phyloP scores from a whole-genome alignment of 805 yeast genomes.

The Myxozyma udenii region DNA sequence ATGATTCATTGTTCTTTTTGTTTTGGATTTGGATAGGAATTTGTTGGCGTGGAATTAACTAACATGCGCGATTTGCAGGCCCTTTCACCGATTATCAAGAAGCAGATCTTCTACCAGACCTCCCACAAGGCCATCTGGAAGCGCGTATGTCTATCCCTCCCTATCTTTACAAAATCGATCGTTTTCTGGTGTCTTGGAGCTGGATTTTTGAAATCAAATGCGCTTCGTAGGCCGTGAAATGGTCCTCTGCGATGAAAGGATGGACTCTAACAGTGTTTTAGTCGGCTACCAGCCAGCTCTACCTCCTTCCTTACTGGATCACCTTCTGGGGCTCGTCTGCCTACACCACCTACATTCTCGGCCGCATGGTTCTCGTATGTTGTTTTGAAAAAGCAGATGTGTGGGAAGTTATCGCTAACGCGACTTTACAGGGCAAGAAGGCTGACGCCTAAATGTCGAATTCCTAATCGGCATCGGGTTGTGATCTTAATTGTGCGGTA shows the following conservation, averaged over 20 bases:
- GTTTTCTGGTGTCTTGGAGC: background rate
- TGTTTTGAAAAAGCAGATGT: background rate
- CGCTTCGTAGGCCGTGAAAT: no score
- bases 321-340: constrained; percentile 28
- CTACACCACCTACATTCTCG: constrained; percentile 20
- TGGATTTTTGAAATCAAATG: background rate
- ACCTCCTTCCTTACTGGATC: constrained; percentile 31
- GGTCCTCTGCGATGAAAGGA: no score
- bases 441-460: constrained; percentile 6
- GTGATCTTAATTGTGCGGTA: no score
- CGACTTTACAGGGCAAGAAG: constrained; percentile 13
- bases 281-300: constrained; percentile 20
- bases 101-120: constrained; percentile 26
- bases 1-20: no score
- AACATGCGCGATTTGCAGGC: no score
- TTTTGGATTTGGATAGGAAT: no score
- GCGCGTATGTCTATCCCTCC: constrained; percentile 14
- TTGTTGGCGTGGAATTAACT: no score
- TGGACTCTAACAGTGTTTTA: no score
- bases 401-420: background rate
- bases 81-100: constrained; percentile 15
- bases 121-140: constrained; percentile 25
- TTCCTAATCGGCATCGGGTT: no score
- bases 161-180: background rate
- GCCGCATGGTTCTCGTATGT: constrained; percentile 24